Base-by-base conservation (phyloP, 2,329 filamentous ascomycete genomes). In the Venturia aucupariae region DNA sequence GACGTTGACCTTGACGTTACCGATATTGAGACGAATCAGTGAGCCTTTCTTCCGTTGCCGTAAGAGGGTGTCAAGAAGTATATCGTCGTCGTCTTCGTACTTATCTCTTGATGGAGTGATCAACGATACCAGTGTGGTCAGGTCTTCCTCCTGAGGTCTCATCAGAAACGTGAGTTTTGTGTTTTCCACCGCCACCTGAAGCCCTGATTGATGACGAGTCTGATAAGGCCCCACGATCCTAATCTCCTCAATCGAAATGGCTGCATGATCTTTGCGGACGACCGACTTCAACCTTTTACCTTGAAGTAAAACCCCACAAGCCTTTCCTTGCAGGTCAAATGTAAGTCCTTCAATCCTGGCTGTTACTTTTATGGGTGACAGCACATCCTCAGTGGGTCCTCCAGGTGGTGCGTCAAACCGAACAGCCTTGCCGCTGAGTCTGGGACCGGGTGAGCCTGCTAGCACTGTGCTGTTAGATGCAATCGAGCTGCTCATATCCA, bases 101-200 rank as follows among this genome's bases (percentile, higher is more conserved):
- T 92, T 91, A 73, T 94, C 86, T 68, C 92, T 94, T 0, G 92
- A 96, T 0, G 94, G 95, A 7, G 90, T 96, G 64, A 99, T 90
- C 62, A 99, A 81, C 62, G 90, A 88, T 0, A 99, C 78, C 1
- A 99, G 81, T 41, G 87, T 85, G 70, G 92, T 89, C 0, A 99
- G 80, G 73, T 99, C 94, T 22, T 82, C 79, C 68, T 96, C 88
- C 67, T 88, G 87, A 0, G 94, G 93, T 0, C 83, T 77, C 66
- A 83, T 82, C 1, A 91, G 76, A 70, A 90, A 96, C 65, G 93
- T 88, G 30, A 94, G 72, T 1, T 87, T 82, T 30, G 90, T 85
- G 60, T 87, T 86, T 38, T 77, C 79, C 3, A 96, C 71, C 1
- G 87, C 84, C 4, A 86, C 78, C 24, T 80, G 41, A 81, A 79